Base-by-base conservation (phyloP, 1,284 basidiomycete genomes). In the Tetrapyrgos nigripes region DNA sequence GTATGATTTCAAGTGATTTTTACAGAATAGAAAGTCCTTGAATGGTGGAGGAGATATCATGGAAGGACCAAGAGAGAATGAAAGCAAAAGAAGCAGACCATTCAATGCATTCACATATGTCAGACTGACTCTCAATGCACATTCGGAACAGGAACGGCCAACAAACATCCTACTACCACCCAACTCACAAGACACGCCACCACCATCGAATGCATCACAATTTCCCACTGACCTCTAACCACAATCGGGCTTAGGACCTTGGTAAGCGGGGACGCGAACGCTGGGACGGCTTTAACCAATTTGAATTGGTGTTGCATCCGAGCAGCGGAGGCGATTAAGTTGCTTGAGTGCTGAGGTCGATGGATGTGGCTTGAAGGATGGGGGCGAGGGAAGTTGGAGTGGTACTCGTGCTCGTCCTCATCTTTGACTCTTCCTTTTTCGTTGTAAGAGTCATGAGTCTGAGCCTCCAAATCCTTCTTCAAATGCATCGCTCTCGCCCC, bases 181-280 rank as follows among this genome's bases (percentile, higher is more conserved):
- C 61, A 63, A 40, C 50, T 58, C 13, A 63, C 44, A 24, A 66
- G 21, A 35, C 58, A 57, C 9, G 65, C 63, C 21, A 64, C 63
- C 3, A 61, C 24, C 59, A 61, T 61, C 40, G 78, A 80, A 35
- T 79, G 73, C 26, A 79, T 70, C 17, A 82, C 80, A 49, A 85
- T 86, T 73, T 92, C 90, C 91, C 91, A 93, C 66, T 93, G 91
- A 4, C 85, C 89, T 13, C 91, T 80, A 53, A 84, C 80, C 50
- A 92, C 83, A 54, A 88, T 78, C n/a, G 88, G 87, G 61, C 82
- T 89, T 49, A 89, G 77, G 27, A 92, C 78, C 44, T 79, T 80
- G 46, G 91, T 92, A 53, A 92, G 73, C 27, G 89, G 88, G 24
- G 81, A 75, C 19, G 84, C 81, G 62, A 92, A 92, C 57, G 87